Base-by-base conservation (phyloP, 2,329 filamentous ascomycete genomes). In the Fusarium dlaminii region DNA sequence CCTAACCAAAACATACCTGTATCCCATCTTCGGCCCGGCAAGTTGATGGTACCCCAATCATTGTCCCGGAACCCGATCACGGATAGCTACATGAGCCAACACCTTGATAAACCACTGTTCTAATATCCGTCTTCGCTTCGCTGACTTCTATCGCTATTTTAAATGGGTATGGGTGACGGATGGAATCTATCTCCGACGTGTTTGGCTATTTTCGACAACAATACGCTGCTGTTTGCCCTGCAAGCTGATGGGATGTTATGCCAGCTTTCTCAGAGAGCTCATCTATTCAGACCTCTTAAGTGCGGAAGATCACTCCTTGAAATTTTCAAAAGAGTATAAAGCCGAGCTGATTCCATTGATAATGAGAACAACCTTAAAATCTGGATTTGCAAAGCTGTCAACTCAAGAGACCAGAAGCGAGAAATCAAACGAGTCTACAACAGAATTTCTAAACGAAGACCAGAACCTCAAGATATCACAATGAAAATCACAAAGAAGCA, bases 401-500 rank as follows among this genome's bases (percentile, higher is more conserved):
- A 24, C 24, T 12, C 24, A 12, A 29, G 18, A 32, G 36, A 37
- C 42, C 11, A 20, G 32, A 49, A 48, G 17, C 22, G 13, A 27
- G 24, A 49, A 51, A 27, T 20, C 8, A 55, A 30, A 30, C 34
- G 13, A 34, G n/a, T 39, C n/a, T n/a, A 48, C 30, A 59, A 43
- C 34, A 39, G 9, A 36, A 60, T 30, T 9, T 15, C 57, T 18
- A 15, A 18, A 46, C 61, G 22, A 49, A 39, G 37, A 60, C 22
- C 10, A 22, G 30, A 42, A 27, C 27, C 27, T 32, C 45, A 32
- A 17, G 13, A 51, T 24, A 30, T 15, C 36, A 37, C 36, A 12
- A 66, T 78, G 58, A 76, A 67, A 39, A 40, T 81, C 43, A 77
- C 73, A 24, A 77, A 73, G 39, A 88, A 86, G 77, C 83, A 86